A percentile compares a stretch with the other conserved stretches of the same genome.
Evolutionary conservation across 23 red algal species (phyloP).

Genomic region (Gracilaria gracilis): DNA sequence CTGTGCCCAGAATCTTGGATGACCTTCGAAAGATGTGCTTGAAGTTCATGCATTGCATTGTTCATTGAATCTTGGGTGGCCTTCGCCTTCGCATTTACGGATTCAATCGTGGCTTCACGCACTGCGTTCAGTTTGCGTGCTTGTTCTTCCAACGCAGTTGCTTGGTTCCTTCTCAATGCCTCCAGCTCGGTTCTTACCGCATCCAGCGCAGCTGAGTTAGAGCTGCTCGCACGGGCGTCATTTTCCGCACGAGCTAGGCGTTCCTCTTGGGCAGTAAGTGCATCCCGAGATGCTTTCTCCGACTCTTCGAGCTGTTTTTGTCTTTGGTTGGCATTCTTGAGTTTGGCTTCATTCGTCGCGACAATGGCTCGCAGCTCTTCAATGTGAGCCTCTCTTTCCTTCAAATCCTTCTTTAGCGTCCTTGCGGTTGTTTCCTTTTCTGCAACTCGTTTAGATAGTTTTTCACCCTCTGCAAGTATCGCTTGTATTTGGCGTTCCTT

Average conservation of each 20-base stretch:
- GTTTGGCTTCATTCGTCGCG: conserved; percentile 57
- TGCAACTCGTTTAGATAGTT: conserved; percentile 75
- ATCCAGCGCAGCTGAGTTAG: conserved; percentile 65
- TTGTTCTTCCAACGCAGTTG: conserved; percentile 54
- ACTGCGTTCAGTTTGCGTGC: conserved; percentile 41
- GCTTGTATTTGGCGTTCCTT: conserved; percentile 80
- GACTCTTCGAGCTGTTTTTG: conserved; percentile 71
- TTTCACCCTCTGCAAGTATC: conserved; percentile 78
- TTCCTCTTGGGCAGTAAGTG: conserved; percentile 36
- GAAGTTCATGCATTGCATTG: conserved; percentile 73
- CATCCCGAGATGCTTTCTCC: conserved; percentile 55
- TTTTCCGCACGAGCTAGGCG: conserved; percentile 52
- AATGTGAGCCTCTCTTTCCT: conserved; percentile 59
- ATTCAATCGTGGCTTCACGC: conserved; percentile 44
- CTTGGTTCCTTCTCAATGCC: conserved; percentile 68
- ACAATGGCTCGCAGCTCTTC: conserved; percentile 48
- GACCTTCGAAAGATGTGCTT: conserved; percentile 57
- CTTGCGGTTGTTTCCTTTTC: conserved; percentile 81
- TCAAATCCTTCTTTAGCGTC: conserved; percentile 52
- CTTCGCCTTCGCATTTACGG: conserved; percentile 29
- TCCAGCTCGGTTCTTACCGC: conserved; percentile 73
- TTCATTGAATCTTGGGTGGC: conserved; percentile 47
- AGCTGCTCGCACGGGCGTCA: conserved; percentile 54
- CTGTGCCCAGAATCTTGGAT: conserved; percentile 61
- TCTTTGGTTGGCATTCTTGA: conserved; percentile 32